Base-by-base conservation (phyloP, 2,329 filamentous ascomycete genomes). In the Trichocomaceae sp. region DNA sequence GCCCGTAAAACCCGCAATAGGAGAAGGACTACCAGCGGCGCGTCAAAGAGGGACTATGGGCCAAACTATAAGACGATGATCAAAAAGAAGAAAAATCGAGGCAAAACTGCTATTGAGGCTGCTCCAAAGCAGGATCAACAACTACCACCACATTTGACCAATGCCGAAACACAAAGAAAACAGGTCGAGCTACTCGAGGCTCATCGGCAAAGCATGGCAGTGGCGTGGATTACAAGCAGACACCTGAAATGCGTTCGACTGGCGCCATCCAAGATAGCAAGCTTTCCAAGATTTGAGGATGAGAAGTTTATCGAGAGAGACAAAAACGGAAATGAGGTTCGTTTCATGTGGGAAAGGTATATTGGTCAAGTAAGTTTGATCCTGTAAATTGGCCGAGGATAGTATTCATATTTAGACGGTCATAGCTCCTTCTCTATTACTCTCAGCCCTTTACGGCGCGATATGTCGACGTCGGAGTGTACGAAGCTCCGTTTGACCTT, bases 161-260 rank as follows among this genome's bases (percentile, higher is more conserved):
- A 47, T 29, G 42, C 42, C 6, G 53, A 51, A 31, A 31, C 44
- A 12, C 53, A 47, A 47, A 55, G 31, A 52, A 57, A 50, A 41
- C 58, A 57, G 20, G 55, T 74, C 12, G 54, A 67, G 12, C 57
- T 63, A 20, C 55, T 75, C 15, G 65, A 73, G 56, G 59, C 59
- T 9, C 62, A 69, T 23, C 63, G 69, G 17, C 64, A 71, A 54
- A 69, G 67, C 55, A 62, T 71, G 41, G 64, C 64, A 29, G 68
- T 67, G 22, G 71, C 69, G 15, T 74, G 71, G 70, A 69, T 66
- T 2, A 69, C 70, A 17, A 63, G 66, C 37, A 63, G 69, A 47
- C 69, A 73, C 61, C 64, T 74, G 19, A 63, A 66, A 23, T 60
- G 68, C n/a, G 72, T 70, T 7, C 63, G 66, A 19, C 65, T 70